These are phyloP conservation scores for Phytophthora fragariaefolia DNA, from an alignment of 352 stramenopile genomes.

Conservation along the genomic window DNA sequence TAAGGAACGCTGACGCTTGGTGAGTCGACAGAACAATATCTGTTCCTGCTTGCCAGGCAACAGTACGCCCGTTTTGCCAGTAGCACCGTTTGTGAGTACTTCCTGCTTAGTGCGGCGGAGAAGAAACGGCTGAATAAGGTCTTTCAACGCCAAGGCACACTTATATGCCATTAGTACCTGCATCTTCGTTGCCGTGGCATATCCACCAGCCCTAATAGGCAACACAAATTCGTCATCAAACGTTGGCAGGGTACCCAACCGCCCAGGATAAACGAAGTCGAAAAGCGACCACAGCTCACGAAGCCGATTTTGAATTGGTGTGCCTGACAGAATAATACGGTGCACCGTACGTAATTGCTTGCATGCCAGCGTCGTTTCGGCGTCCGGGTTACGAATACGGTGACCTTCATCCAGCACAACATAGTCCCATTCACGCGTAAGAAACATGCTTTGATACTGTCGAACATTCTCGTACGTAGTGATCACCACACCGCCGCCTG, in stretches of 20 bases:
- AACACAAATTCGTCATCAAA: constrained; percentile 98
- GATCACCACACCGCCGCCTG: constrained; percentile 90
- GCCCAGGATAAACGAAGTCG: constrained; percentile 98
- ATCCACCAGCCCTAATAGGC: constrained; percentile 95
- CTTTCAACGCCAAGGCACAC: constrained; percentile 95
- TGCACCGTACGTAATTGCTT: constrained; percentile 93
- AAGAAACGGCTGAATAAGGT: constrained; percentile 97
- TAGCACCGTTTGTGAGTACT: constrained; percentile 69
- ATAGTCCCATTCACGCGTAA: constrained; percentile 96
- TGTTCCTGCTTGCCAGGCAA: constrained; percentile 99
- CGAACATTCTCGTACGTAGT: constrained; percentile 98
- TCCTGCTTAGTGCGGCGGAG: constrained; percentile 96
- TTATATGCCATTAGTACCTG: constrained; percentile 97
- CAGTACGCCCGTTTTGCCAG: constrained; percentile 17
- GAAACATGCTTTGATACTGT: constrained; percentile 90
- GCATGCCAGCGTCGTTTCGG: constrained; percentile 95
- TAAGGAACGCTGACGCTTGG: constrained; percentile 82
- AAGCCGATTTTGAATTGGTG: constrained; percentile 95
- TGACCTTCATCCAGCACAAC: constrained; percentile 99
- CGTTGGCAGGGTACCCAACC: constrained; percentile 96
- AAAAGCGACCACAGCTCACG: constrained; percentile 98
- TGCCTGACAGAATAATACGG: constrained; percentile 93
- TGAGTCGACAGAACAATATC: constrained; percentile 97
- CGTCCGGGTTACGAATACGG: constrained; percentile 98
- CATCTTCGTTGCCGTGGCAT: constrained; percentile 93